These are phyloP conservation scores for Bothriochloa decipiens DNA, from an alignment of 176 grass and related monocot species.

Conservation along the genomic window DNA sequence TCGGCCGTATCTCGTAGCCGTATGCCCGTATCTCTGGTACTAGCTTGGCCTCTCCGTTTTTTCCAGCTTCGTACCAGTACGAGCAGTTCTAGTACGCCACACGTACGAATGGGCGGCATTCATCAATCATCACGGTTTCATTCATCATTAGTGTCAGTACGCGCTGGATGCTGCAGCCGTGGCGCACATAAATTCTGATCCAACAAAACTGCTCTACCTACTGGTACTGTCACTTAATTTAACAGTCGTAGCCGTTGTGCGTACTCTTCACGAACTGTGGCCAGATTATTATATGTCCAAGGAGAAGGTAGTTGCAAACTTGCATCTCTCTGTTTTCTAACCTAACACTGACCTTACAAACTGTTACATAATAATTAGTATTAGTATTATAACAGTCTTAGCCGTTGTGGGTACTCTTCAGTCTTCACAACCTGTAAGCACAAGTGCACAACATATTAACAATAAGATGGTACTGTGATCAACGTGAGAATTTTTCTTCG, in stretches of 20 bases:
- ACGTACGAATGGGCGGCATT: neutral
- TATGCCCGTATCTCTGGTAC: neutral
- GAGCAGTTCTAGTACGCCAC: neutral
- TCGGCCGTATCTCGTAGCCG: neutral
- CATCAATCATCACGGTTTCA: neutral
- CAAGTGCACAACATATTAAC: too few species aligned
- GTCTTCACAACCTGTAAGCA: neutral
- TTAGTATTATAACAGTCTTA: neutral
- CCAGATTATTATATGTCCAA: too few species aligned
- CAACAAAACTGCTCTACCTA: neutral
- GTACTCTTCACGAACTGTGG: neutral
- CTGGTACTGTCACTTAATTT: constrained; percentile 7
- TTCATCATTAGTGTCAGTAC: constrained; percentile 20
- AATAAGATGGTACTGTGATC: neutral
- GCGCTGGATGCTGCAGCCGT: neutral
- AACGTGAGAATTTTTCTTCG: neutral
- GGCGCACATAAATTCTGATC: neutral
- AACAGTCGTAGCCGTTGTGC: neutral
- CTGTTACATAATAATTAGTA: neutral
- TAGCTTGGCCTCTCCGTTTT: neutral
- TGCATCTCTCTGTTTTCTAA: neutral
- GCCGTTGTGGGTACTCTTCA: neutral
- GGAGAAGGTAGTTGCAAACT: too few species aligned
- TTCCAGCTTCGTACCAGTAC: neutral
- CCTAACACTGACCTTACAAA: neutral